Base-by-base conservation (phyloP, 106 monocot species). In the Dioscorea dumetorum region DNA sequence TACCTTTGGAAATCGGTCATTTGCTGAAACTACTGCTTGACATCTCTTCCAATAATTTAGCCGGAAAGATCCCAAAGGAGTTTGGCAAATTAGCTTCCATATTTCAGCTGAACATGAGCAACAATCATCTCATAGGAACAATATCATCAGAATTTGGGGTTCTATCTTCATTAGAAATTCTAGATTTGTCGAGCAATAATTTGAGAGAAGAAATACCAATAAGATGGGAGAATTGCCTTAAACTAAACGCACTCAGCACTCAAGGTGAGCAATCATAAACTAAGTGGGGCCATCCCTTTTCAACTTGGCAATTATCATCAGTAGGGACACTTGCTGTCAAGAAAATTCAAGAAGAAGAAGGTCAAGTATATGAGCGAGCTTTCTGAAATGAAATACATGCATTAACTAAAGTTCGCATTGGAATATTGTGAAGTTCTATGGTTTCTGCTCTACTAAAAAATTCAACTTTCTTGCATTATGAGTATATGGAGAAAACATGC, bases 341-440 rank as follows among this genome's bases (percentile, higher is more conserved):
- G 69, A 97, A 89, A 58, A 58, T 97, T 77, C 73, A 24, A 84
- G 91, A 7, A 81, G 91, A 23, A 77, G 91, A 75, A 88, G 89
- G 21, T 86, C 84, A 7, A 84, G 69, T 57, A 80, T 72, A 49
- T 57, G 69, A 18, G 91, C 87, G 14, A 95, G 86, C 73, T 50
- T 97, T 97, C 65, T 74, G 62, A 2, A 91, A 91, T 35, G 95
- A 97, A 78, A 92, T 97, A 56, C 71, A 72, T 66, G 92, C 95
- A 28, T 80, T 97, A 61, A 88, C 91, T 57, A 88, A 97, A 72
- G 87, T 97, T 31, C 79, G 72, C 95, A 97, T 74, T 66, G 91
- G 48, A 97, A 91, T 70, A 97, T 97, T 48, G 91, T 97, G 13
- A 97, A 91, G 82, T 61, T 97, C 14, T 92, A 89, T 72, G 95